Conservation (phyloP, 192 early-diverging fungal species). For the Phycomyces nitens region DNA sequence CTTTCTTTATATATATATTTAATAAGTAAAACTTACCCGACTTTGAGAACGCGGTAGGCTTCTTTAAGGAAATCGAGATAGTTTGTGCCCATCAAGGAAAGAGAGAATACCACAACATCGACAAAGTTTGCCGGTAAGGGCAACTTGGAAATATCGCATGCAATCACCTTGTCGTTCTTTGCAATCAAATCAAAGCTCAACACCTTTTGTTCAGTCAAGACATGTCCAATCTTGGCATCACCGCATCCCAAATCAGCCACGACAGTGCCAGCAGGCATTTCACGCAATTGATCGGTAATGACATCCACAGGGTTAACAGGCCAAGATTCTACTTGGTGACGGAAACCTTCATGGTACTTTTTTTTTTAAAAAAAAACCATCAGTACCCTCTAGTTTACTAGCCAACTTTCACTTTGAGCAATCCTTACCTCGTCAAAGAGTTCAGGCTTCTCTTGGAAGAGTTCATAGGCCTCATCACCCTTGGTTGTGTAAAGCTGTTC, state of each 20-base stretch:
- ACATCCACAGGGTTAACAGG: slow-evolving; percentile 91
- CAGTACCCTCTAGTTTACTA: background rate
- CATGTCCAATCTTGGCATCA: slow-evolving; percentile 81
- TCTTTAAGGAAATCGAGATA: slow-evolving; percentile 89
- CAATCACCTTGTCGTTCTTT: slow-evolving; percentile 72
- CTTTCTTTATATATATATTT: too few relatives aligned
- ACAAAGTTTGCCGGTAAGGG: slow-evolving; percentile 64
- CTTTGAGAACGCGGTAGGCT: slow-evolving; percentile 81
- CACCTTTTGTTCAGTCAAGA: slow-evolving; percentile 60
- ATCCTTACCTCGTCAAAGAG: slow-evolving; percentile 78
- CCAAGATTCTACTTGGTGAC: slow-evolving; percentile 87
- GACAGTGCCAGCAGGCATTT: slow-evolving; percentile 48
- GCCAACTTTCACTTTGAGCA: background rate
- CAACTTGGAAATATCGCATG: slow-evolving; percentile 89
- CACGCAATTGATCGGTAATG: slow-evolving; percentile 64
- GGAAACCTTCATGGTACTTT: slow-evolving; percentile 92
- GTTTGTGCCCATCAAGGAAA: slow-evolving; percentile 97
- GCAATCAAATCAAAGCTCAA: slow-evolving; percentile 89
- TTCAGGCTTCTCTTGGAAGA: slow-evolving; percentile 81
- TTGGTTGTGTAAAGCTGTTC: slow-evolving; percentile 91
- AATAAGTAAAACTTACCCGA: slow-evolving; percentile 51
- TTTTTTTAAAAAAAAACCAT: background rate
- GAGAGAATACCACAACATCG: slow-evolving; percentile 87
- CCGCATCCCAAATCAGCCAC: slow-evolving; percentile 97
- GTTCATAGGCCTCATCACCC: slow-evolving; percentile 64